phyloP scores from a whole-genome alignment of 345 rosid genomes.

The Kandelia obovata region DNA sequence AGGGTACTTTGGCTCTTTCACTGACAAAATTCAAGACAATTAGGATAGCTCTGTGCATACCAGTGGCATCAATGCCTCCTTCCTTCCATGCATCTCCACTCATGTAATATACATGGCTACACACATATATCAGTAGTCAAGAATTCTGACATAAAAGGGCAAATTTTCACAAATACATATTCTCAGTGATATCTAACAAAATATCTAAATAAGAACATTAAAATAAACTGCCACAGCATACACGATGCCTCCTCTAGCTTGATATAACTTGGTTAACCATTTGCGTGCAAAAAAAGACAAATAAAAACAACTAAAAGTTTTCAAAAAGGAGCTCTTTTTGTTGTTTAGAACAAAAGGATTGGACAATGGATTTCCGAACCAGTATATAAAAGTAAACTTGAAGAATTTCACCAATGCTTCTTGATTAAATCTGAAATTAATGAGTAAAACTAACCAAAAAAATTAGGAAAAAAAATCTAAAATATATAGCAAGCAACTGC shows the following conservation, averaged over 20 bases:
- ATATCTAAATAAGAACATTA: neutral
- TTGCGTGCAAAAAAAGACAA: neutral
- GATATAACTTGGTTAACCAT: neutral
- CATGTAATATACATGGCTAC: slow-evolving; percentile 95
- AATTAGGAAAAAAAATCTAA: no score
- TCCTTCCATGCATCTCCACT: slow-evolving; percentile 99
- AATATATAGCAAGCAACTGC: no score
- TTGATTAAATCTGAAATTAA: no score
- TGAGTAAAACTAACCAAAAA: no score
- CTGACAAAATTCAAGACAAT: neutral
- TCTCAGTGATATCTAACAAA: neutral
- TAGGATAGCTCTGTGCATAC: slow-evolving; percentile 37
- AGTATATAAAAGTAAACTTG: no score
- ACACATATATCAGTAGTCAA: slow-evolving; percentile 36
- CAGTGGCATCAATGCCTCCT: slow-evolving; percentile 97
- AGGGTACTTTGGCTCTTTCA: neutral
- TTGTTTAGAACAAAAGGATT: neutral
- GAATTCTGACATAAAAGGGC: slow-evolving; percentile 20
- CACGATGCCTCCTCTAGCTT: neutral
- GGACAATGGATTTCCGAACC: no score
- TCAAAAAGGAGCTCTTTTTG: neutral
- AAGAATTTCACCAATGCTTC: no score
- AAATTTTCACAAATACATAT: neutral
- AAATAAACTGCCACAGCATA: neutral
- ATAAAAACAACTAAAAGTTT: neutral